Base-by-base conservation (phyloP, 352 stramenopile genomes). In the Phytophthora pluvialis region DNA sequence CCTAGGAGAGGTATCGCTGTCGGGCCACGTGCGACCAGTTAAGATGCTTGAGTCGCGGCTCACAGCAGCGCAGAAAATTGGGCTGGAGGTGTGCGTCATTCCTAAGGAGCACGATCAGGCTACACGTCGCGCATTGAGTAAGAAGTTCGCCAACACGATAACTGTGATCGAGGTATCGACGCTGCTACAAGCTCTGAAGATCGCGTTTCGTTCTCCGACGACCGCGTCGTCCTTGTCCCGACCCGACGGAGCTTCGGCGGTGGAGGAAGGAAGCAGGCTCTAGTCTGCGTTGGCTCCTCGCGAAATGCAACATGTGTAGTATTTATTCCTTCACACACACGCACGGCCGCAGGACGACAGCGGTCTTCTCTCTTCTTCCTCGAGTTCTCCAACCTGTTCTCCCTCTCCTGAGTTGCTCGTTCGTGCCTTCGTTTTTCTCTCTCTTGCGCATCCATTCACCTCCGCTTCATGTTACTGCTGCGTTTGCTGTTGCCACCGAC, bases 21-120 rank as follows among this genome's bases (percentile, higher is more conserved):
- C 83, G 15, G 86, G 86, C 8, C 78, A 91, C 50, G 47, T 96
- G 48, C 86, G 88, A 1, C 86, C 88, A 3, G 81, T 93, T 1
- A 91, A 95, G 50, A 89, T 91, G 83, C 78, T 96, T 48, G 83
- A 93, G 55, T 86, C 84, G 38, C 83, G 88, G 0, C 68, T 96
- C 25, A 80, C 77, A 12, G 88, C 88, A 5, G 88, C 86, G 9
- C 75, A 87, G 25, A 96, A 94, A 60, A 93, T 95, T 67, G 88
- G 88, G 0, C 31, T 96, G 9, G 72, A 86, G 5, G 62, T 85
- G 3, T 93, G 83, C 52, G 77, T 95, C 43, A 90, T 95, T 48
- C 86, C 86, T 9, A 81, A 74, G 44, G 72, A 85, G 52, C 56
- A 79, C 38, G 74, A 81, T 44, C 61, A 73, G 15, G 69, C 85